phyloP scores from a whole-genome alignment of 2,329 filamentous ascomycete genomes.

The Paracoccidioides brasiliensis region DNA sequence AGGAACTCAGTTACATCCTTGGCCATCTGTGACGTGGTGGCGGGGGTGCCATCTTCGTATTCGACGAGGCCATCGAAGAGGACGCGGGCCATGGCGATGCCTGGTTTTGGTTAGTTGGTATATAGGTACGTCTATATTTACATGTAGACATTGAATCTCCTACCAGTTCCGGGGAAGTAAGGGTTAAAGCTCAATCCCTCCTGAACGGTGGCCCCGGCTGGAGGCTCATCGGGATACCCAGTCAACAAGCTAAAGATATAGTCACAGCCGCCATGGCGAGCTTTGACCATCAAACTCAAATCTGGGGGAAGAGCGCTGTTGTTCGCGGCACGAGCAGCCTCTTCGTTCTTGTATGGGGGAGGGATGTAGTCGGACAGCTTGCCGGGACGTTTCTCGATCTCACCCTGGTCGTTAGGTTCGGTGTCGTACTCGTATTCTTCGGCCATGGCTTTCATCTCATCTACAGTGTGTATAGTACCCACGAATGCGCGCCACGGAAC shows the following conservation, averaged over 20 bases:
- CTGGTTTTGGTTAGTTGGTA: constrained; percentile 17
- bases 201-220: constrained; percentile 72
- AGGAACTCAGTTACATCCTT: constrained; percentile 98
- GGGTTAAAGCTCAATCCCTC: constrained; percentile 99
- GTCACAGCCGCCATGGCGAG: constrained; percentile 90
- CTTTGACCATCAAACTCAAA: constrained; percentile 96
- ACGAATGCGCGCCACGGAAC: constrained; percentile 89
- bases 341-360: constrained; percentile 94
- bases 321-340: constrained; percentile 95
- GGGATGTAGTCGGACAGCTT: constrained; percentile 98
- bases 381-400: constrained; percentile 96
- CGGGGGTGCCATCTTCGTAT: constrained; percentile 92
- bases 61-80: constrained; percentile 95
- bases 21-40: constrained; percentile 96
- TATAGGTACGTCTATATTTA: not conserved
- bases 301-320: constrained; percentile 95
- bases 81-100: constrained; percentile 95
- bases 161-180: constrained; percentile 95
- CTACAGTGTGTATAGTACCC: constrained; percentile 82
- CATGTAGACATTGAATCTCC: constrained; percentile 8
- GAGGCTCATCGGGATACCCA: constrained; percentile 92
- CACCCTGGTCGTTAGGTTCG: constrained; percentile 94
- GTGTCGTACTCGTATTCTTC: constrained; percentile 98
- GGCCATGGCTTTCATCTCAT: constrained; percentile 93
- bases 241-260: constrained; percentile 97